phyloP scores from a whole-genome alignment of 73 alveolate genomes.

The Stentor coeruleus region DNA sequence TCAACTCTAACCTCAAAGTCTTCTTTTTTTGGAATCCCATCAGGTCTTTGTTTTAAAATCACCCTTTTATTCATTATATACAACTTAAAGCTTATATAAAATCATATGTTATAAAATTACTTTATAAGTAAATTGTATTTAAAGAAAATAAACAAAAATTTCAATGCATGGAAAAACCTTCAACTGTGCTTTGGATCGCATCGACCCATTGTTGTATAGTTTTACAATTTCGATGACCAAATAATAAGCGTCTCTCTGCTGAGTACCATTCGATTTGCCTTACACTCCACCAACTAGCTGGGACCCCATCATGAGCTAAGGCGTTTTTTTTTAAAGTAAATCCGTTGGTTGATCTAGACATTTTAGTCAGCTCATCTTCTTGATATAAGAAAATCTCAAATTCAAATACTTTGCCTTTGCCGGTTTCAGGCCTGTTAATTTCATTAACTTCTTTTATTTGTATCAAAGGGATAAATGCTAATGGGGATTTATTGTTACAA shows the following conservation, averaged over 20 bases:
- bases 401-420: neutral
- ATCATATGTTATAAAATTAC: too few species aligned
- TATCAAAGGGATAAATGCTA: neutral
- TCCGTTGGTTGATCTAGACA: constrained; percentile 4
- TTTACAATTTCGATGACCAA: neutral
- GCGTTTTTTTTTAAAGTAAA: neutral
- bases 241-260: constrained; percentile 18
- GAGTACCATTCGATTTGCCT: constrained; percentile 18
- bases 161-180: too few species aligned
- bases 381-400: neutral
- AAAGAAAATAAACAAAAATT: too few species aligned
- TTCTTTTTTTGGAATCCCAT: neutral
- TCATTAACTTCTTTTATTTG: constrained; percentile 6
- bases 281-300: neutral
- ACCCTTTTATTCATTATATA: constrained; percentile 17
- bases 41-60: neutral
- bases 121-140: too few species aligned
- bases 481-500: neutral
- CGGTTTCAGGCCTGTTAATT: neutral
- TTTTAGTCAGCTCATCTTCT: neutral
- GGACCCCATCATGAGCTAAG: neutral
- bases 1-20: neutral
- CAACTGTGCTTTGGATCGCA: too few species aligned
- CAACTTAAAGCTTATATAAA: too few species aligned
- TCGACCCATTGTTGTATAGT: neutral